A percentile compares a stretch with the other conserved stretches of the same genome.
Evolutionary conservation across 2,329 filamentous ascomycete species (phyloP).

Genomic region (Cercospora zeina): DNA sequence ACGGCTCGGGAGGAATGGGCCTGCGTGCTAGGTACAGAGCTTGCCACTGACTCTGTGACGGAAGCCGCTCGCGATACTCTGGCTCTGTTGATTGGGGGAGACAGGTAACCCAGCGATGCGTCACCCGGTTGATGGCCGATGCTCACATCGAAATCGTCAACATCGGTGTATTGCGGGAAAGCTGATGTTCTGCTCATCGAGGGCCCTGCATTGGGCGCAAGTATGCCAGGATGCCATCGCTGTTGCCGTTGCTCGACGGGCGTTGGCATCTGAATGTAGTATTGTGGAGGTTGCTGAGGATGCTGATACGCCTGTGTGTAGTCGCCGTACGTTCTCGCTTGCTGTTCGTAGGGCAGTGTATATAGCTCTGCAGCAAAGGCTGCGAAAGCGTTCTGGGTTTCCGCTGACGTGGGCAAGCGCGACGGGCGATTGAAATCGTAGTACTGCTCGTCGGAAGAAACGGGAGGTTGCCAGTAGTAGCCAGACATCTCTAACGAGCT

Average conservation of each 20-base stretch:
- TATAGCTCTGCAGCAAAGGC: slow-evolving; percentile 15
- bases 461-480: slow-evolving; percentile 25
- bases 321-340: slow-evolving; percentile 10
- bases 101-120: slow-evolving; percentile 26
- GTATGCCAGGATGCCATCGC: slow-evolving; percentile 20
- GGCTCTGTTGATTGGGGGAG: slow-evolving; percentile 22
- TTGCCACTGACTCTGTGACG: slow-evolving; percentile 34
- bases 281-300: slow-evolving; percentile 19
- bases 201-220: slow-evolving; percentile 15
- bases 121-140: slow-evolving; percentile 15
- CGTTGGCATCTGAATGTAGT: slow-evolving; percentile 11
- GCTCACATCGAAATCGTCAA: background rate
- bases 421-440: slow-evolving; percentile 23
- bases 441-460: slow-evolving; percentile 21
- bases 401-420: slow-evolving; percentile 14
- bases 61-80: slow-evolving; percentile 33
- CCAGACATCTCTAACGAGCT: slow-evolving; percentile 25
- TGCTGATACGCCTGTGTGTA: slow-evolving; percentile 19
- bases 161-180: slow-evolving; percentile 23
- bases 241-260: slow-evolving; percentile 14
- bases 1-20: slow-evolving; percentile 37
- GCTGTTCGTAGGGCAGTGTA: slow-evolving; percentile 10
- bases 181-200: background rate
- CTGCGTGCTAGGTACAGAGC: slow-evolving; percentile 31
- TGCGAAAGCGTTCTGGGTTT: slow-evolving; percentile 17